phyloP scores from a whole-genome alignment of 2,329 filamentous ascomycete genomes.

The Emmonsiellopsis sp. region DNA sequence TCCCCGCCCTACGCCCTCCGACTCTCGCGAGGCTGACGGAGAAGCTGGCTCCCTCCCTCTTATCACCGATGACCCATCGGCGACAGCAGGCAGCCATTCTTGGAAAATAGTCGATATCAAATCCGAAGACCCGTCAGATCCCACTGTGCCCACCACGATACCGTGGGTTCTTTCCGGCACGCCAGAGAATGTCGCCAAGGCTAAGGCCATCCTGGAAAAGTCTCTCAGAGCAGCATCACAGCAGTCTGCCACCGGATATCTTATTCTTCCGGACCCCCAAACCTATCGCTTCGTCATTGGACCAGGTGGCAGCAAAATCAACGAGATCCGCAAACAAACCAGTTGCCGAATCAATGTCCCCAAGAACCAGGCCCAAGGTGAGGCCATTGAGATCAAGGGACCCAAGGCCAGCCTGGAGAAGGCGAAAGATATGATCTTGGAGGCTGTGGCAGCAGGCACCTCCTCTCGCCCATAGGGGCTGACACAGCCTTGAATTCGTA shows the following conservation, averaged over 20 bases:
- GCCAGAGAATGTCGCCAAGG: slow-evolving; percentile 71
- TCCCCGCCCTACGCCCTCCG: slow-evolving; percentile 50
- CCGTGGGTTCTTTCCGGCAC: slow-evolving; percentile 83
- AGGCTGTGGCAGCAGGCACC: slow-evolving; percentile 54
- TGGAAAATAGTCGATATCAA: slow-evolving; percentile 67
- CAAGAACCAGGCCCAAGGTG: slow-evolving; percentile 61
- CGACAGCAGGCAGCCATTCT: slow-evolving; percentile 59
- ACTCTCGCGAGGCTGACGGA: slow-evolving; percentile 46
- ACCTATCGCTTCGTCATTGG: slow-evolving; percentile 90
- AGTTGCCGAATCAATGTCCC: slow-evolving; percentile 92
- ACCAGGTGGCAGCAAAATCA: slow-evolving; percentile 81
- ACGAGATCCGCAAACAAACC: slow-evolving; percentile 82
- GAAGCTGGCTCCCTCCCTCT: slow-evolving; percentile 60
- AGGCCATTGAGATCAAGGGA: slow-evolving; percentile 87
- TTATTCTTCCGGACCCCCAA: slow-evolving; percentile 79
- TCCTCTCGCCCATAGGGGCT: too few relatives aligned
- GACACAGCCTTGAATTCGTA: too few relatives aligned
- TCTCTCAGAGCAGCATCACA: slow-evolving; percentile 55
- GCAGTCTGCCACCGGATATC: slow-evolving; percentile 63
- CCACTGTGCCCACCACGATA: slow-evolving; percentile 32
- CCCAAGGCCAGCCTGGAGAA: slow-evolving; percentile 70
- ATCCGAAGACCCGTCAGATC: slow-evolving; percentile 15
- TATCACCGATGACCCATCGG: slow-evolving; percentile 76
- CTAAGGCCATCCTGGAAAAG: slow-evolving; percentile 62
- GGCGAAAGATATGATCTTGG: slow-evolving; percentile 80